Base-by-base conservation (phyloP, 2,329 filamentous ascomycete genomes). In the Xylariaceae sp. region DNA sequence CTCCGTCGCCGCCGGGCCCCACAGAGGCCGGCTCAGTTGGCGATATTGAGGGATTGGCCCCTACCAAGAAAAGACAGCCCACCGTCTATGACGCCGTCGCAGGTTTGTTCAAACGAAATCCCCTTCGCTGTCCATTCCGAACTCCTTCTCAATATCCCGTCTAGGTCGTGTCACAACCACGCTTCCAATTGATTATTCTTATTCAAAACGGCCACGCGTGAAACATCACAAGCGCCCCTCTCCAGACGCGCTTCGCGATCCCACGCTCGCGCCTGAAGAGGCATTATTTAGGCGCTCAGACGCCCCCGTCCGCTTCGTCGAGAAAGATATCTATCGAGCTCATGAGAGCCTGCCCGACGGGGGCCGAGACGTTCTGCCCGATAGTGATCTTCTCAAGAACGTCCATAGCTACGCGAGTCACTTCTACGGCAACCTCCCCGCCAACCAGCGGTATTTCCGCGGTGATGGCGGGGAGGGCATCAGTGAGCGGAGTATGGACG, bases 41-140 rank as follows among this genome's bases (percentile, higher is more conserved):
- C 8, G 31, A 27, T 12, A 12, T 31, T 9, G 40, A 51, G 5
- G 40, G 32, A n/a, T 29, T 47, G n/a, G 29, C 19, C 12, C 11
- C 29, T 19, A 19, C 19, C 11, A 60, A 52, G 50, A 65, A 52
- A 59, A 60, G 65, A 68, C 67, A 62, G 46, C 76, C 79, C 41
- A 88, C 78, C 26, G 71, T 91, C 26, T 91, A 87, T 69, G 87
- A 91, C 71, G 86, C 86, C 12, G 85, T 89, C 51, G 85, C 86
- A 64, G 85, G 86, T 86, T 67, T 61, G 70, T 63, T 35, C 29
- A 54, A 19, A 19, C 19, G 19, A 32, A 44, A 29, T 34, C 31
- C 31, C 53, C 26, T 12, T 48, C 26, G 35, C 44, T 5, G 19
- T 48, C 27, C n/a, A 39, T 51, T n/a, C 19, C 31, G 29, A 47